These are phyloP conservation scores for Tricholoma hemisulphureum DNA, from an alignment of 768 basidiomycete genomes.

Conservation along the genomic window DNA sequence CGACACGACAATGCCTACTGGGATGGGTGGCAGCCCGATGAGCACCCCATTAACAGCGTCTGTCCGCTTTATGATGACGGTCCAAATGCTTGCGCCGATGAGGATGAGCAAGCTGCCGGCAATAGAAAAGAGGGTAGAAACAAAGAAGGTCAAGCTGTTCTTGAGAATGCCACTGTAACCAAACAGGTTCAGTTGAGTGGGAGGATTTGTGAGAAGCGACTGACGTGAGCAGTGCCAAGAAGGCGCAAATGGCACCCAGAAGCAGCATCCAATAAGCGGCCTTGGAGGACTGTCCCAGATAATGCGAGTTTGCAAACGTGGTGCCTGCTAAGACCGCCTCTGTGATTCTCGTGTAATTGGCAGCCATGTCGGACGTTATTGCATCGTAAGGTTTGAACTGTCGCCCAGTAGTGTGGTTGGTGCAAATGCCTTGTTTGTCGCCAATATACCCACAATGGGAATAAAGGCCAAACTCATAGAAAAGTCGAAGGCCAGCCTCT, in stretches of 20 bases:
- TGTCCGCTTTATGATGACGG: slow-evolving; percentile 64
- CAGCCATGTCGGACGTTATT: slow-evolving; percentile 64
- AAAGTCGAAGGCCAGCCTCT: slow-evolving; percentile 60
- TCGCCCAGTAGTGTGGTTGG: slow-evolving; percentile 56
- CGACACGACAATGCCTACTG: slow-evolving; percentile 63
- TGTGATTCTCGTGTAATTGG: slow-evolving; percentile 60
- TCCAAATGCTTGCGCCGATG: slow-evolving; percentile 76
- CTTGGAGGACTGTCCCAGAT: slow-evolving; percentile 60
- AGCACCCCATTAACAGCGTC: slow-evolving; percentile 55
- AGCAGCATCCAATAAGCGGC: slow-evolving; percentile 77
- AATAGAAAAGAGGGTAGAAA: slow-evolving; percentile 63
- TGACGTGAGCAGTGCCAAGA: slow-evolving; percentile 64
- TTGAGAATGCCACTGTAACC: slow-evolving; percentile 60
- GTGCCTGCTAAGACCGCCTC: slow-evolving; percentile 48
- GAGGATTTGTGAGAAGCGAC: slow-evolving; percentile 25
- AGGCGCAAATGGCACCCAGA: slow-evolving; percentile 66
- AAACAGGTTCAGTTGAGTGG: not conserved
- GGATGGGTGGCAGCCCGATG: slow-evolving; percentile 37
- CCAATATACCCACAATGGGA: slow-evolving; percentile 74
- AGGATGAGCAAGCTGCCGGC: slow-evolving; percentile 62
- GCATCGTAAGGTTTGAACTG: slow-evolving; percentile 64
- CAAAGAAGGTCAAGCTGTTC: slow-evolving; percentile 62
- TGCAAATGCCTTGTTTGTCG: slow-evolving; percentile 58
- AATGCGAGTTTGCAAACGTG: slow-evolving; percentile 59
- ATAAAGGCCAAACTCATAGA: slow-evolving; percentile 81